phyloP scores from a whole-genome alignment of 257 asterid genomes.

The Solanum corneliomulleri region DNA sequence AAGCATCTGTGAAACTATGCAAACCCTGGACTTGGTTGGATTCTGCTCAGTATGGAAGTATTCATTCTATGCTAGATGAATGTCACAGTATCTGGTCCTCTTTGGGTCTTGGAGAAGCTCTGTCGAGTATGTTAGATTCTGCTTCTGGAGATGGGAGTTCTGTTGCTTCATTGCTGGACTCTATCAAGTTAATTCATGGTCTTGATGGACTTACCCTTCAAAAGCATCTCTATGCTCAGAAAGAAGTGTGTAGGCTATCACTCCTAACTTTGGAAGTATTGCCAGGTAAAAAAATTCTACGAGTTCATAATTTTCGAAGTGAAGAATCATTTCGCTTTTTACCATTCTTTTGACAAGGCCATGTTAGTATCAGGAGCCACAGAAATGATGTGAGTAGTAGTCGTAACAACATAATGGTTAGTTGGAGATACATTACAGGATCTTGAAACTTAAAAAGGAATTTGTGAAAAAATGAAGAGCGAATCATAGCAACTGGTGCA shows the following conservation, averaged over 20 bases:
- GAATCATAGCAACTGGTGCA: neutral
- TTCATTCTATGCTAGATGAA: slow-evolving; percentile 38
- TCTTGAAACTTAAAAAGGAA: neutral
- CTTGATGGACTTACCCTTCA: slow-evolving; percentile 51
- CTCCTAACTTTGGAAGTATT: slow-evolving; percentile 37
- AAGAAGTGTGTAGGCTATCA: slow-evolving; percentile 50
- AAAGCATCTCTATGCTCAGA: slow-evolving; percentile 26
- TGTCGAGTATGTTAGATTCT: slow-evolving; percentile 28
- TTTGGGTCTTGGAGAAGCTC: slow-evolving; percentile 61
- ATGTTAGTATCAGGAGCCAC: neutral
- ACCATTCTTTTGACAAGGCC: neutral
- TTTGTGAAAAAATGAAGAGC: neutral
- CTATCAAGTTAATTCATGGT: slow-evolving; percentile 32
- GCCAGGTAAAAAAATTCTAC: slow-evolving; percentile 38
- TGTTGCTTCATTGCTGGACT: slow-evolving; percentile 24
- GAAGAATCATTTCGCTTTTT: neutral
- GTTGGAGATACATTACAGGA: neutral
- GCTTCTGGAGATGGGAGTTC: slow-evolving; percentile 5
- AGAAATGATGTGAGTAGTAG: neutral
- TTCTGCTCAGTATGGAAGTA: slow-evolving; percentile 22
- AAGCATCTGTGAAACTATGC: slow-evolving; percentile 56
- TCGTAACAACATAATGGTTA: neutral
- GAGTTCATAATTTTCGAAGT: neutral
- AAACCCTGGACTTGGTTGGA: slow-evolving; percentile 56
- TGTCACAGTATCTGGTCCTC: slow-evolving; percentile 50